These are phyloP conservation scores for Boletus huronensis DNA, from an alignment of 768 basidiomycete genomes.

Conservation along the genomic window DNA sequence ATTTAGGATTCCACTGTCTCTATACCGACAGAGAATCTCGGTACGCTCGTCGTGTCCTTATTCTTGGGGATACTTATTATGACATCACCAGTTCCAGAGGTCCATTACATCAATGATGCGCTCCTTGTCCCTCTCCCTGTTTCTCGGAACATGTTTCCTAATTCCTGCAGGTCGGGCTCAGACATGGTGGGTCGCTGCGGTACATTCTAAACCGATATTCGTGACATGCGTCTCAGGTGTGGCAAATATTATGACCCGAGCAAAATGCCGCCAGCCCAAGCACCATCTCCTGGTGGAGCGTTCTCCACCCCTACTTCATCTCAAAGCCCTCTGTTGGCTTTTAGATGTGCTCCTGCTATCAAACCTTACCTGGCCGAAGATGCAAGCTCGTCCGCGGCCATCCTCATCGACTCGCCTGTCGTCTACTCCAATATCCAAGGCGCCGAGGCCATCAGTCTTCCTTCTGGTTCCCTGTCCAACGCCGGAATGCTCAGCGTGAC, in stretches of 20 bases:
- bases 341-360: constrained; percentile 57
- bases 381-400: constrained; percentile 37
- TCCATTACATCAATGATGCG: constrained; percentile 4
- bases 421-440: constrained; percentile 43
- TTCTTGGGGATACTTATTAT: background rate
- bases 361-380: constrained; percentile 58
- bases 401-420: constrained; percentile 53
- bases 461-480: constrained; percentile 24
- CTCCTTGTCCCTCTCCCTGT: constrained; percentile 5
- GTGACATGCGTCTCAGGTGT: constrained; percentile 30
- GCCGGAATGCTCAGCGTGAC: constrained; percentile 38
- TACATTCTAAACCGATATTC: background rate
- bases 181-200: constrained; percentile 25
- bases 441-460: constrained; percentile 41
- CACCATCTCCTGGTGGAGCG: constrained; percentile 48
- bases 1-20: background rate
- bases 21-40: background rate
- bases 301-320: constrained; percentile 40
- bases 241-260: constrained; percentile 52
- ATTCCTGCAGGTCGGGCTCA: constrained; percentile 19
- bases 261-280: constrained; percentile 28
- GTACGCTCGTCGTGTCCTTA: background rate
- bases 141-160: constrained; percentile 16
- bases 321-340: constrained; percentile 44
- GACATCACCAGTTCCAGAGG: background rate